phyloP scores from a whole-genome alignment of 2,329 filamentous ascomycete genomes.

The Cadophora malorum region DNA sequence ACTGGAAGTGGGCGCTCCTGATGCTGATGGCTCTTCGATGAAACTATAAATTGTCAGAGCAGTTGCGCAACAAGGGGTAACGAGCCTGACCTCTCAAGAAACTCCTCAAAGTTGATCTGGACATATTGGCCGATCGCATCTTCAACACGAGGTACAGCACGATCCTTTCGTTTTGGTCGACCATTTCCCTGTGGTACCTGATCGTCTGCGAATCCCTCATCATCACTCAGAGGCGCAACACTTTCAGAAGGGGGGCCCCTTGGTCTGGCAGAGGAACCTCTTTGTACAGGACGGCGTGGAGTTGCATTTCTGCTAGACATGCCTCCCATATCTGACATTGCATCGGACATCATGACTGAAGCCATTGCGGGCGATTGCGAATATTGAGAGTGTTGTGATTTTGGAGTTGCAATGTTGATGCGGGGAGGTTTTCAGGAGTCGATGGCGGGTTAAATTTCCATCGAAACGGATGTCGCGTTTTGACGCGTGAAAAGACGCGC shows the following conservation, averaged over 20 bases:
- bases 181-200: slow-evolving; percentile 62
- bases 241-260: slow-evolving; percentile 65
- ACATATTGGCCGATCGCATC: slow-evolving; percentile 78
- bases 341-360: slow-evolving; percentile 45
- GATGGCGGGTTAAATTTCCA: slow-evolving; percentile 31
- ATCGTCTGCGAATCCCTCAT: slow-evolving; percentile 69
- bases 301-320: slow-evolving; percentile 39
- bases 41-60: slow-evolving; percentile 53
- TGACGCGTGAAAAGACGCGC: slow-evolving; percentile 26
- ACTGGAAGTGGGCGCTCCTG: slow-evolving; percentile 69
- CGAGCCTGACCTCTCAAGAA: slow-evolving; percentile 72
- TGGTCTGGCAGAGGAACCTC: slow-evolving; percentile 45
- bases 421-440: slow-evolving; percentile 35
- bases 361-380: slow-evolving; percentile 38
- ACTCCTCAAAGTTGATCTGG: slow-evolving; percentile 78
- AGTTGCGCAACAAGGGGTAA: not conserved
- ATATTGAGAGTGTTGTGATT: slow-evolving; percentile 23
- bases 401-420: slow-evolving; percentile 29
- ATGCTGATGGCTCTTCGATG: slow-evolving; percentile 71
- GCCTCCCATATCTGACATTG: slow-evolving; percentile 38
- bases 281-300: slow-evolving; percentile 35
- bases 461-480: slow-evolving; percentile 32
- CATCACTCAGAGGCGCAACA: slow-evolving; percentile 64
- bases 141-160: slow-evolving; percentile 72
- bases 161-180: slow-evolving; percentile 50